Evolutionary conservation across 768 basidiomycete species (phyloP), one percentile per base, ranked within the genome.

Genomic region (Lyophyllum semitale): DNA sequence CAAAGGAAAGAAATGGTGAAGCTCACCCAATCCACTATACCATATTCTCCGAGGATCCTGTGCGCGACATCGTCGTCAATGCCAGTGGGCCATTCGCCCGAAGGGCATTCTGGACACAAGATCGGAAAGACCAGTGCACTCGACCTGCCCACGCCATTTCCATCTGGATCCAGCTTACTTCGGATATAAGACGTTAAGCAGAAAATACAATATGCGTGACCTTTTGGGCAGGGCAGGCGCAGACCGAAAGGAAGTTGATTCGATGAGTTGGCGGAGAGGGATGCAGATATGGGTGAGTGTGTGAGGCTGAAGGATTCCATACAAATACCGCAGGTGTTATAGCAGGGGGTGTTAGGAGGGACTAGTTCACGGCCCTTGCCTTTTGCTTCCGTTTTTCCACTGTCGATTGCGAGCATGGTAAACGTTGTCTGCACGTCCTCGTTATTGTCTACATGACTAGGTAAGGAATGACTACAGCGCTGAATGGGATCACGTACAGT

Each of bases 241-340:
- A 72, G 55, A 2, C 74, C 74, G 46, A 73, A 76, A 33, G 65
- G 66, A 5, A 74, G 61, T 20, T 66, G 67, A 15, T 53, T 61
- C 7, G 74, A 76, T 0, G 71, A 70, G 29, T 69, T 73, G 12
- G 73, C 73, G 3, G 69, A 67, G 4, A 65, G 60, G 3, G 73
- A 63, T 0, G 74, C 73, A 4, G 62, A 57, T 27, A 69, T 53
- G 12, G 73, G 72, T 1, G 71, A 71, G 55, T 71, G 56, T 0
- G 73, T 72, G 5, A 54, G 53, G 37, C 69, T 68, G 54, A 74
- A 75, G 1, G 70, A 57, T 46, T 77, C 75, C 58, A 73, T 64
- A 60, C 75, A 76, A 41, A 76, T 76, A 26, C 17, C 55, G 37
- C 17, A 53, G 46, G 13, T 54, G 50, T 48, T 47, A 51, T 3